Percentiles rank a stretch among this genome's conserved stretches.
Conservation (phyloP, 2,329 filamentous ascomycete genomes). For the Aplosporella prunicola region DNA sequence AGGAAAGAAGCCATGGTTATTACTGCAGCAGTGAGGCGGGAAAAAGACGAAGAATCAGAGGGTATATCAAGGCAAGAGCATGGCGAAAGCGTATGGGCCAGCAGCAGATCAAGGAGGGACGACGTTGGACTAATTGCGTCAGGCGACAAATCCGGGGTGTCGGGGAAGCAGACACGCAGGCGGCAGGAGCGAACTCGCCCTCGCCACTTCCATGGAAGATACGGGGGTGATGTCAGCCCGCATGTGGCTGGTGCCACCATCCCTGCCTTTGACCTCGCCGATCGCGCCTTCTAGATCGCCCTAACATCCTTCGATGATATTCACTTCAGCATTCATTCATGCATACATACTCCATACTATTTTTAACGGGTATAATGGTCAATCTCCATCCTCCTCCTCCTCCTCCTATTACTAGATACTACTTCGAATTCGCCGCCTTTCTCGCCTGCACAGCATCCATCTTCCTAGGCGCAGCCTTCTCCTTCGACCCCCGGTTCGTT, state of each 20-base stretch:
- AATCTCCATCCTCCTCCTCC: no score
- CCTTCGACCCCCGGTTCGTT: constrained; percentile 5
- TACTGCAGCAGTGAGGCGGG: background rate
- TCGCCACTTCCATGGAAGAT: constrained; percentile 6
- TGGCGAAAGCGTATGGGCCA: no score
- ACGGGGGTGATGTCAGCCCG: background rate
- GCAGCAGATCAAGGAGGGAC: no score
- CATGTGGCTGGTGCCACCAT: background rate
- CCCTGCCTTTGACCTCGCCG: constrained; percentile 1
- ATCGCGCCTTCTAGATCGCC: background rate
- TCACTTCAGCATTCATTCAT: no score
- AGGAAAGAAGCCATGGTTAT: constrained; percentile 7
- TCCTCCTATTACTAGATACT: no score
- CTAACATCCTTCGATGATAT: no score
- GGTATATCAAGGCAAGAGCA: background rate
- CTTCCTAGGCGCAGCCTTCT: constrained; percentile 4
- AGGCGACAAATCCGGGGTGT: background rate
- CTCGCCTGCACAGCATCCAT: background rate
- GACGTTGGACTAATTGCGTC: constrained; percentile 3
- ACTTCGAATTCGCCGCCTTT: no score
- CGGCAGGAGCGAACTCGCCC: background rate
- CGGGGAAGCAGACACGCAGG: background rate
- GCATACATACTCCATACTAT: no score
- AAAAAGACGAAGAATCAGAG: background rate
- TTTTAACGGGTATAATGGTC: no score